These are phyloP conservation scores for Endocalyx cinctus DNA, from an alignment of 2,329 filamentous ascomycete species.

Conservation along the genomic window DNA sequence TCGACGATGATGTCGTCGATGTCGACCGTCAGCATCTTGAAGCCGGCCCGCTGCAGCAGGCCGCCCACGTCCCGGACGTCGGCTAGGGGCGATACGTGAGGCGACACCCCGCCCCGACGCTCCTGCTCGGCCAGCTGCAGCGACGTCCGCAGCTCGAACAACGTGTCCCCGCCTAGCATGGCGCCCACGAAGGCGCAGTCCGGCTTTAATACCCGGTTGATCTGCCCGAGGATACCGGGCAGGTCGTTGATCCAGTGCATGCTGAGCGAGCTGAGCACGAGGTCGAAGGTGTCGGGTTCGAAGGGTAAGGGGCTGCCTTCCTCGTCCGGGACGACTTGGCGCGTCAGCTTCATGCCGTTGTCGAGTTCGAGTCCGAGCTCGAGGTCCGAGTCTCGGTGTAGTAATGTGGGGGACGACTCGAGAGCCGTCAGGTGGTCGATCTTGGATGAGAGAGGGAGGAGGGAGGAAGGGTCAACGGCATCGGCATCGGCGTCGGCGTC, in stretches of 20 bases:
- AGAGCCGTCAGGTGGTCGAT: conserved; percentile 73
- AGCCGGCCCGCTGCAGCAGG: conserved; percentile 78
- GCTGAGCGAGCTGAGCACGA: conserved; percentile 82
- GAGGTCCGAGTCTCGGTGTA: conserved; percentile 73
- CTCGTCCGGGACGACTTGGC: conserved; percentile 69
- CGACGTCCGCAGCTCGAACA: conserved; percentile 90
- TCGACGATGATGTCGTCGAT: conserved; percentile 96
- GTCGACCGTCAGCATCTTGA: conserved; percentile 94
- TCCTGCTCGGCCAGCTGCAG: conserved; percentile 91
- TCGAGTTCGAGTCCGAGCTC: conserved; percentile 81
- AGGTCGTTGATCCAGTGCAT: conserved; percentile 98
- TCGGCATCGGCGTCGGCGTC: conserved; percentile 61
- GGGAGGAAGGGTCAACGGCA: no score
- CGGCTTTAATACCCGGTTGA: conserved; percentile 83
- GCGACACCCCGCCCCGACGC: conserved; percentile 82
- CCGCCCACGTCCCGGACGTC: conserved; percentile 91
- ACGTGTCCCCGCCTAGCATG: conserved; percentile 92
- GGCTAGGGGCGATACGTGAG: conserved; percentile 84
- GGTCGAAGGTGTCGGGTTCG: conserved; percentile 73
- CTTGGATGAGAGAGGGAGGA: no score
- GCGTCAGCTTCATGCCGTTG: conserved; percentile 63
- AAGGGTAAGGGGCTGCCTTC: conserved; percentile 78
- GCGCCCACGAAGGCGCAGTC: conserved; percentile 90
- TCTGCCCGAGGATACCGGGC: conserved; percentile 75
- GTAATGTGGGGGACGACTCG: conserved; percentile 72